phyloP scores from a whole-genome alignment of 768 basidiomycete genomes.

The Lactarius akahatsu region DNA sequence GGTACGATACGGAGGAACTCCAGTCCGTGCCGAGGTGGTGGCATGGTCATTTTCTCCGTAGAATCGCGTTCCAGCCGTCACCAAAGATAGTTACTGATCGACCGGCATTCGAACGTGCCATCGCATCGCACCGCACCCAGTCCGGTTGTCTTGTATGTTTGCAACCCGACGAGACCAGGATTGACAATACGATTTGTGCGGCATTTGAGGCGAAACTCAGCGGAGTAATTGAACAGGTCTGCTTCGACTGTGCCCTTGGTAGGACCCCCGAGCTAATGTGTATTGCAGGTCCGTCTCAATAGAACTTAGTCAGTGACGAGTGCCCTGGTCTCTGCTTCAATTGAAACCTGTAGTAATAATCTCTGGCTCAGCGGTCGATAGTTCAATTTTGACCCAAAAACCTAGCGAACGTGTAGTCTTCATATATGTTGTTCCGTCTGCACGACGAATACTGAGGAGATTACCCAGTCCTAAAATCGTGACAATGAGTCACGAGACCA shows the following conservation, averaged over 20 bases:
- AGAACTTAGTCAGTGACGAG: not conserved
- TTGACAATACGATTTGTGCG: not conserved
- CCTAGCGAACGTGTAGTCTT: not conserved
- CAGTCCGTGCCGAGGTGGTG: constrained; percentile 15
- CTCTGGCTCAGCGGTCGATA: not conserved
- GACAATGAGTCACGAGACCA: too few species aligned
- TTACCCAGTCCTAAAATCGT: too few species aligned
- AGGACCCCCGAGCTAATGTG: not conserved
- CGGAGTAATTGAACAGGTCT: constrained; percentile 6
- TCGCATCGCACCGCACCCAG: not conserved
- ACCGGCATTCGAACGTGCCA: not conserved
- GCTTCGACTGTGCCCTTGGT: not conserved
- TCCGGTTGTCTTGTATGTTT: not conserved
- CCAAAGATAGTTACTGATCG: constrained; percentile 13
- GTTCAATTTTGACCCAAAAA: not conserved
- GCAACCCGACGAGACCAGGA: not conserved
- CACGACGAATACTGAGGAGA: too few species aligned
- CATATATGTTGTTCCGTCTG: not conserved
- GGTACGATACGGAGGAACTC: not conserved
- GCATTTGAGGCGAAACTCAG: constrained; percentile 3
- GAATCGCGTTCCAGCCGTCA: not conserved
- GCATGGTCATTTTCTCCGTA: constrained; percentile 4
- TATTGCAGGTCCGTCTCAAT: constrained; percentile 5
- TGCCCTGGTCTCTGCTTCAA: not conserved
- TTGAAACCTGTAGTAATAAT: not conserved